These are phyloP conservation scores for Fusarium sp. DNA, from an alignment of 2,329 filamentous ascomycete species.

Conservation along the genomic window DNA sequence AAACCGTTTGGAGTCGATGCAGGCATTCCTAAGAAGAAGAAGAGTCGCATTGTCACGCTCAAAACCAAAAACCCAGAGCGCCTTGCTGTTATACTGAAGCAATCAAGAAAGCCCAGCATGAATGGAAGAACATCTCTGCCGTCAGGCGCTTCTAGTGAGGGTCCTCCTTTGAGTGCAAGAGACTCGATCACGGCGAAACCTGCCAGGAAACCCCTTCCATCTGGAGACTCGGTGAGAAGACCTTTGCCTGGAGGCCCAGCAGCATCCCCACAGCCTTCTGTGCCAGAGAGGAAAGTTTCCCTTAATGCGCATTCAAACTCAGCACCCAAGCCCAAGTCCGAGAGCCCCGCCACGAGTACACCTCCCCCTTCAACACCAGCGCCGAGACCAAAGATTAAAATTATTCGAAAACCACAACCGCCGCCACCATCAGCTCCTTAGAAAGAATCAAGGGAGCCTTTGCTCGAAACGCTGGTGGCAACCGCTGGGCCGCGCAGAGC, in stretches of 20 bases:
- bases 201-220: slow-evolving; percentile 52
- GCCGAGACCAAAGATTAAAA: slow-evolving; percentile 52
- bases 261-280: slow-evolving; percentile 38
- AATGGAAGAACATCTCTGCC: slow-evolving; percentile 50
- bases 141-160: slow-evolving; percentile 45
- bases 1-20: slow-evolving; percentile 40
- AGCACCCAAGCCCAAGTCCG: slow-evolving; percentile 40
- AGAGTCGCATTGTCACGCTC: slow-evolving; percentile 52
- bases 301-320: slow-evolving; percentile 38
- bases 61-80: slow-evolving; percentile 51
- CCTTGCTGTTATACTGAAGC: slow-evolving; percentile 51
- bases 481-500: too few relatives aligned
- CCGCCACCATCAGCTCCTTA: slow-evolving; percentile 43
- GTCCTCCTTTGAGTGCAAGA: slow-evolving; percentile 38
- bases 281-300: slow-evolving; percentile 45
- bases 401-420: slow-evolving; percentile 51
- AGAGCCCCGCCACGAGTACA: slow-evolving; percentile 41
- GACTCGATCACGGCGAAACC: slow-evolving; percentile 51
- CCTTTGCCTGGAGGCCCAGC: slow-evolving; percentile 49
- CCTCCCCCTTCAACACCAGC: slow-evolving; percentile 38
- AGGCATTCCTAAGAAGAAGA: slow-evolving; percentile 44
- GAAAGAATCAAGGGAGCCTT: slow-evolving; percentile 8
- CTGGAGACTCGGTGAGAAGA: slow-evolving; percentile 46
- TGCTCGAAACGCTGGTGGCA: not conserved
- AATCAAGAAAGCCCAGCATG: slow-evolving; percentile 36